Base-by-base conservation (phyloP, 2,329 filamentous ascomycete genomes). In the Monilinia polystroma region DNA sequence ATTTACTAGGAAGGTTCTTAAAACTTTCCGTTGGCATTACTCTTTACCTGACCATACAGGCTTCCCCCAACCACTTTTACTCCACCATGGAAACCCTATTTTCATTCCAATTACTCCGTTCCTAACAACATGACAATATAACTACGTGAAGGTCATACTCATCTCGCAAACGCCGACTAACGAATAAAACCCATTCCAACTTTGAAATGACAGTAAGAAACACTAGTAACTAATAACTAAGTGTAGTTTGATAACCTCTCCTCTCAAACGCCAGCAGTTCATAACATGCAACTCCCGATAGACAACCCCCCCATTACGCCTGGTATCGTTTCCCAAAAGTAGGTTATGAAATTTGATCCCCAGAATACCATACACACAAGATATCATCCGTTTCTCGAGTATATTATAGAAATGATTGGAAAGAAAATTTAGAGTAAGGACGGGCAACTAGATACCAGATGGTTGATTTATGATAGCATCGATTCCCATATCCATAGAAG, bases 401-500 rank as follows among this genome's bases (percentile, higher is more conserved):
- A 58, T 11, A 62, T 62, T 60, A 66, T 43, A 45, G 23, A 60
- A 53, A 41, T 14, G 38, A n/a, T 29, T 29, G 35, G 4, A 60
- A 35, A 43, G 2, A 43, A 54, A 53, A n/a, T 26, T 41, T 16
- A 4, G 43, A 14, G 26, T n/a, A 29, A 12, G 26, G 14, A 64
- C 23, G 8, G 23, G 12, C n/a, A 1, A 53, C 43, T 66, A 67
- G 43, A 67, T 64, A 5, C 68, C 67, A 62, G 66, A 62, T 10
- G 81, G 79, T 32, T 83, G 80, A 75, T 87, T 85, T 71, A 87
- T 85, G 67, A 87, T 82, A 62, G 83, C 79, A 63, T 83, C 82
- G 71, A 88, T 87, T 32, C 83, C 84, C 84, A 88, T 87, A 71
- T 87, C 85, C 59, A 83, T 82, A 69, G 83, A 84, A 7, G 85